These are phyloP conservation scores for Pseudogymnoascus sp. DNA, from an alignment of 2,329 filamentous ascomycete genomes.

Conservation along the genomic window DNA sequence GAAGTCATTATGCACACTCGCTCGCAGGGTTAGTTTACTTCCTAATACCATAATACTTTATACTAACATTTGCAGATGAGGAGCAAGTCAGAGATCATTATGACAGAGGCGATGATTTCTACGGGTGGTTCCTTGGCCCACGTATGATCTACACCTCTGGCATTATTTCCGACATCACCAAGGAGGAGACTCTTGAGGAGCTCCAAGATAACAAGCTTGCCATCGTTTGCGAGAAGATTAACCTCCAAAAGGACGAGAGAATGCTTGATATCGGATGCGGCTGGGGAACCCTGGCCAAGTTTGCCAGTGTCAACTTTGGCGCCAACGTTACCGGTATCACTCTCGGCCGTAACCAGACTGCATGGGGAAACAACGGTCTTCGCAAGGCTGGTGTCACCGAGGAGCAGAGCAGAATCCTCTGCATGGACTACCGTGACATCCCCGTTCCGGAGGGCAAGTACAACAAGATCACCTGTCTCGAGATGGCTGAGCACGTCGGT, in stretches of 20 bases:
- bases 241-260: conserved; percentile 67
- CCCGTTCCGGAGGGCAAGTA: conserved; percentile 70
- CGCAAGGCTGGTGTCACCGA: conserved; percentile 74
- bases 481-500: conserved; percentile 98
- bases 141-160: conserved; percentile 99
- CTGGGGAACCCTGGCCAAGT: conserved; percentile 93
- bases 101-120: conserved; percentile 96
- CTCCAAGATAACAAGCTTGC: conserved; percentile 97
- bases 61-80: conserved; percentile 55
- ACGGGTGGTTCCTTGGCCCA: conserved; percentile 95
- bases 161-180: conserved; percentile 78
- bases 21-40: conserved; percentile 57
- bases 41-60: neutral
- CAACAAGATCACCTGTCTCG: conserved; percentile 93
- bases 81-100: conserved; percentile 98
- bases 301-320: conserved; percentile 86
- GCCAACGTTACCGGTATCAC: conserved; percentile 79
- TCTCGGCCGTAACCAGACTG: conserved; percentile 90
- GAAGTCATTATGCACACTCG: conserved; percentile 90
- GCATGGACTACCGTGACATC: conserved; percentile 96
- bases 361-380: conserved; percentile 89
- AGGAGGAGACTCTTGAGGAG: conserved; percentile 86
- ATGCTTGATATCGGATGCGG: conserved; percentile 95
- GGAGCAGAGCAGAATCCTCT: conserved; percentile 83
- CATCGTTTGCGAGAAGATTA: conserved; percentile 93